Percentiles rank a stretch among this genome's conserved stretches.
These are phyloP conservation scores for Claviceps cyperi DNA, from an alignment of 2,329 filamentous ascomycete species.

Conservation along the genomic window DNA sequence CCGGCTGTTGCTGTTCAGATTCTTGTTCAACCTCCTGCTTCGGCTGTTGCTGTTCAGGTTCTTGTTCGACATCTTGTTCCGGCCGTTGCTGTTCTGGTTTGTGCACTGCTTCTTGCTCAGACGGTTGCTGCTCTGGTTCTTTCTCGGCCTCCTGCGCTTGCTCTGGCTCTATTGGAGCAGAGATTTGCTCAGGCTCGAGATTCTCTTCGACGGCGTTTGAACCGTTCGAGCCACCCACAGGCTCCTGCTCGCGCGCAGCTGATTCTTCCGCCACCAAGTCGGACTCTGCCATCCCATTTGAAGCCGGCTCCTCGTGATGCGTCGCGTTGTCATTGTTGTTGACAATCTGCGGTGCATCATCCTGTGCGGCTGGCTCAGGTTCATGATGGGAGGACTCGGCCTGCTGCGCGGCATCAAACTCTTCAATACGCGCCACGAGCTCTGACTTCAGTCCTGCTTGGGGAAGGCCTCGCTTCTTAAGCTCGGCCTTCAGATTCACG, in stretches of 20 bases:
- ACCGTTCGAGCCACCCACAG: not conserved
- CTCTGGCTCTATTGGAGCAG: not conserved
- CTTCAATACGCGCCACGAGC: conserved; percentile 48
- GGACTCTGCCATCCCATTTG: not conserved
- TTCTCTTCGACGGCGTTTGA: not conserved
- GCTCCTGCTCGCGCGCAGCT: not conserved
- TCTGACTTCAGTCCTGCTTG: conserved; percentile 58
- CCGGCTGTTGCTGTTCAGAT: not conserved
- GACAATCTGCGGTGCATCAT: not conserved
- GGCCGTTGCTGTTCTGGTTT: not conserved
- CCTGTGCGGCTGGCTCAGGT: not conserved
- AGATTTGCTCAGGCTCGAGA: not conserved
- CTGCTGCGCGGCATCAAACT: conserved; percentile 8
- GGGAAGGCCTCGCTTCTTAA: conserved; percentile 56
- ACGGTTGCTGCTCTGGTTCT: not conserved
- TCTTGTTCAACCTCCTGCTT: not conserved
- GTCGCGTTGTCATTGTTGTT: not conserved
- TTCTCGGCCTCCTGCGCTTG: not conserved
- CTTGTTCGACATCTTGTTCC: not conserved
- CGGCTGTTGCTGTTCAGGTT: not conserved
- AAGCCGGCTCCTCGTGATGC: not conserved
- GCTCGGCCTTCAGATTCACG: conserved; percentile 57
- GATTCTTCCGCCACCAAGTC: not conserved
- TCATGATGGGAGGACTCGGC: not conserved
- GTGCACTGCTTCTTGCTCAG: not conserved